These are phyloP conservation scores for Delonix regia DNA, from an alignment of 306 rosid species.

Conservation along the genomic window DNA sequence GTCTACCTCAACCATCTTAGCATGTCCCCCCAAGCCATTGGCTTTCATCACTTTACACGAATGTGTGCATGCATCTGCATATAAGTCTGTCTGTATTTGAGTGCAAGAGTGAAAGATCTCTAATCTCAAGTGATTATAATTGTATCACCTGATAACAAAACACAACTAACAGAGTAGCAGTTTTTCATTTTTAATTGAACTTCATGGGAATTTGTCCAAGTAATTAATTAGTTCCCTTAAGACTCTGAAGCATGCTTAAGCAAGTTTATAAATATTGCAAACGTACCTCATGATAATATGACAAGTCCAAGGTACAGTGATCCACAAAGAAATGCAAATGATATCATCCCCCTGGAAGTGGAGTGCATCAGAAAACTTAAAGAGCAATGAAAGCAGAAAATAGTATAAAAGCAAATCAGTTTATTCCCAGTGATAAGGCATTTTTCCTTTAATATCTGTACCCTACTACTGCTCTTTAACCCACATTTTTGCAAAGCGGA, in stretches of 20 bases:
- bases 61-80: not conserved
- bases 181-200: conserved; percentile 11
- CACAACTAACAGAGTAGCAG: not conserved
- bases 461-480: not conserved
- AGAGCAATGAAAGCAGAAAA: conserved; percentile 6
- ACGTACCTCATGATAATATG: conserved; percentile 60
- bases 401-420: not conserved
- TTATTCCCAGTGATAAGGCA: not conserved
- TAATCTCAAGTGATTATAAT: not conserved
- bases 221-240: not conserved
- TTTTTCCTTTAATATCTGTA: not conserved
- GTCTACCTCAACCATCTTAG: too few species aligned
- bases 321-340: conserved; percentile 49
- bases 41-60: not conserved
- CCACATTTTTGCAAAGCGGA: not conserved
- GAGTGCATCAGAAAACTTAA: conserved; percentile 28
- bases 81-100: not conserved
- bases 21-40: not conserved
- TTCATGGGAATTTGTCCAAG: not conserved
- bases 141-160: not conserved
- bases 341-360: conserved; percentile 56
- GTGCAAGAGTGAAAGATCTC: not conserved
- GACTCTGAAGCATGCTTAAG: conserved; percentile 10
- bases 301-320: conserved; percentile 62
- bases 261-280: not conserved